Base-by-base conservation (phyloP, 495 filamentous ascomycete species). In the Cenococcum geophilum region DNA sequence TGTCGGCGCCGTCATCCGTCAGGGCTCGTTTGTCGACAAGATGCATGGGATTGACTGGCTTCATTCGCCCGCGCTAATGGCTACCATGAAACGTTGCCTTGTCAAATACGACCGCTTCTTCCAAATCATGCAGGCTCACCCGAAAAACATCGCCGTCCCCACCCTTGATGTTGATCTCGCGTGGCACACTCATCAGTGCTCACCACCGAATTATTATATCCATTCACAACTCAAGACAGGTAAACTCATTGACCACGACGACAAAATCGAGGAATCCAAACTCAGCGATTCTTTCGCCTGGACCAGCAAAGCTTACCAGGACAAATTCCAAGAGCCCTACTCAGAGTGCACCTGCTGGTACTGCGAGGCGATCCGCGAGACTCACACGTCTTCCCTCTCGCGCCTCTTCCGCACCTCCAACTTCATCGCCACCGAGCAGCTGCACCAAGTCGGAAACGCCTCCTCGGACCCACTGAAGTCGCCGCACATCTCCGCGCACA, bases 321-420 rank as follows among this genome's bases (percentile, higher is more conserved):
- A 84, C 34, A 75, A 71, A 16, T 83, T 76, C 64, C 74, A 76
- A 10, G 80, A 86, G 60, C 78, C 87, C 27, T 95, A 92, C 72
- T 86, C 80, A 32, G 86, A 88, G 70, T 93, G 90, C 70, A 90
- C 84, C 3, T 95, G 90, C 73, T 93, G 90, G 89, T 91, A 89
- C 70, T 95, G 90, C 75, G 89, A 92, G 65, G 82, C 86, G 14
- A 82, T 88, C 61, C 85, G 89, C 10, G 80, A 81, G 35, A 72
- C 80, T 8, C 81, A 86, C 72, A 76, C 78, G 27, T 80, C 78
- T 22, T 57, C 70, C 5, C 32, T 79, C n/a, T 73, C 71, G 21
- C 56, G 58, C 0, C 50, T 67, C 52, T 43, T 75, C 49, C 32
- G 73, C 58, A 23, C 64, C 6, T 71, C 23, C 54, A 37, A 43